phyloP scores from a whole-genome alignment of 75 land plant genomes.

The Selaginella tamariscina region DNA sequence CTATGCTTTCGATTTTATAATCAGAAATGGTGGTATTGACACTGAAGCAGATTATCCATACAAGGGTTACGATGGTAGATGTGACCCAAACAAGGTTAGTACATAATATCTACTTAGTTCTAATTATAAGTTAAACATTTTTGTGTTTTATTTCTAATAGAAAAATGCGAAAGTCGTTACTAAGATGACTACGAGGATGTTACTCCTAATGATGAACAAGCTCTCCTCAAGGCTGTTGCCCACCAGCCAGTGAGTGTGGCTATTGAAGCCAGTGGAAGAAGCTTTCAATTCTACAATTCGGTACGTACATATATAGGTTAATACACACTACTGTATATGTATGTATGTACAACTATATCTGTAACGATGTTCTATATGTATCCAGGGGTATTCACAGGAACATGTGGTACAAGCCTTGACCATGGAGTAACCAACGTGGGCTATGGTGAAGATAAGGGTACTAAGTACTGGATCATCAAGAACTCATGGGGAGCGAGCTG shows the following conservation, averaged over 20 bases:
- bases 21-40: slow-evolving; percentile 41
- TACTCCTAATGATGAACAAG: slow-evolving; percentile 39
- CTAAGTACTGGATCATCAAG: slow-evolving; percentile 71
- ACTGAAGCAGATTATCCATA: slow-evolving; percentile 61
- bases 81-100: slow-evolving; percentile 24
- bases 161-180: slow-evolving; percentile 33
- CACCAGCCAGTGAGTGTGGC: slow-evolving; percentile 78
- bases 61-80: slow-evolving; percentile 35
- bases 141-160: neutral
- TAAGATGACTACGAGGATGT: slow-evolving; percentile 59
- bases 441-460: slow-evolving; percentile 39
- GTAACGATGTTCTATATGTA: too few relatives aligned
- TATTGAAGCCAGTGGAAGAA: slow-evolving; percentile 55
- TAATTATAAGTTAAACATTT: too few relatives aligned
- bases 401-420: slow-evolving; percentile 50
- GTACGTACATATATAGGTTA: too few relatives aligned
- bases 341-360: too few relatives aligned
- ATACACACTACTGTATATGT: too few relatives aligned
- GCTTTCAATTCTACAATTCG: slow-evolving; percentile 64
- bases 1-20: slow-evolving; percentile 34
- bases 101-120: neutral
- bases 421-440: slow-evolving; percentile 78
- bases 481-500: slow-evolving; percentile 86
- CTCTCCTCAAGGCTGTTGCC: slow-evolving; percentile 55
- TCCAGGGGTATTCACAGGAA: slow-evolving; percentile 66